Evolutionary conservation across 2,329 filamentous ascomycete genomes (phyloP), one percentile per base, ranked within the genome.

Genomic region (Sclerotinia glacialis): DNA sequence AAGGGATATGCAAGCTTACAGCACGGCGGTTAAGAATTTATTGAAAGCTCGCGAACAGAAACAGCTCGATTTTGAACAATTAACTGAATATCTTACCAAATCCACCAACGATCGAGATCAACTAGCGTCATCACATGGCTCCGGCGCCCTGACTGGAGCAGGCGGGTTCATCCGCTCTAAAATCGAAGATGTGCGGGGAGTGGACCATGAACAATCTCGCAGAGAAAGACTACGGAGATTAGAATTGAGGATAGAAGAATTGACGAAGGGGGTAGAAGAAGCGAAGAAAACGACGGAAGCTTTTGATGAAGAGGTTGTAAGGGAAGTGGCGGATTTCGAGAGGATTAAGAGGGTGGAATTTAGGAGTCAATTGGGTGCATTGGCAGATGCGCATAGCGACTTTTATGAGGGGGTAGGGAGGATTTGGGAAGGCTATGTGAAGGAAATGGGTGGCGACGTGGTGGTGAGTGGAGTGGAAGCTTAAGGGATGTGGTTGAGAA

Each of bases 11-110:
- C 91, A 96, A 74, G 90, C 93, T 34, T 99, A 98, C 79, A 94
- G 93, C 71, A 81, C 86, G n/a, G 90, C 93, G 0, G 82, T 98
- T 56, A 96, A 96, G 78, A 84, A 87, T 31, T 87, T 99, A 6
- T 87, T 99, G 70, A 96, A 96, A 78, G 92, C 92, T 1, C 89
- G 95, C 46, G 95, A 99, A 80, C 93, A 96, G 80, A 99, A 99
- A 77, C 95, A 99, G 78, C 89, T 99, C 67, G 95, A 99, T 80
- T 97, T 94, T 75, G 95, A 99, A 79, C 93, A 92, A 71, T 84
- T 99, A 44, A 96, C 93, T 37, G 94, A 98, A 77, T 98, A 98
- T 78, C 90, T 97, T 64, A 91, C 91, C 80, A 97, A 96, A 77
- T 92, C 92, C 0, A 92, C 92, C 3, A 81, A 87, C 4, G 95